Base-by-base conservation (phyloP, 495 filamentous ascomycete species). In the Baudoinia panamericana region DNA sequence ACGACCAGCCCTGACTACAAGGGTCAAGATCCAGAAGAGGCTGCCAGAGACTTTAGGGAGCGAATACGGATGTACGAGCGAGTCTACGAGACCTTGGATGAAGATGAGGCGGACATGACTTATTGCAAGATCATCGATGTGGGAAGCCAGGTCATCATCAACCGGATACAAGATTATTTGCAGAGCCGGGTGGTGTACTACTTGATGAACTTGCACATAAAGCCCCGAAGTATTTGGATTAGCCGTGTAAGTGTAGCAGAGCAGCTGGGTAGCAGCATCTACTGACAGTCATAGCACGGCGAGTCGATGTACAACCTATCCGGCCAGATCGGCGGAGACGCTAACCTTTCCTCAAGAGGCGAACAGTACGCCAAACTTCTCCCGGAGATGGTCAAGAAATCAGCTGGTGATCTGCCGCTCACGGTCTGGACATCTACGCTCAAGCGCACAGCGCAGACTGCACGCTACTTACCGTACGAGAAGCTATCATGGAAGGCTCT, bases 81-180 rank as follows among this genome's bases (percentile, higher is more conserved):
- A 58, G 84, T 84, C 12, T 97, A 97, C 56, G 72, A 93, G 63
- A 85, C 83, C 0, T 84, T 97, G 52, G 82, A 84, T 51, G 80
- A 78, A 36, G 75, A 84, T 39, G 90, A 97, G 65, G 73, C 71
- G 37, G 63, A 82, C 43, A 71, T 84, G 44, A 94, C 90, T 18
- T 97, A 93, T 54, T 78, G 95, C 50, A 94, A 97, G 63, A 76
- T 97, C 49, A 93, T 97, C 69, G 80, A 97, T 58, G 88, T 97
- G 3, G 86, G 87, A 7, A 79, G 78, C 28, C 84, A 90, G 48
- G 87, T 95, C 46, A 83, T 95, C 52, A 94, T 97, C 68, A 97
- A 97, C 59, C 79, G 82, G 56, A 93, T 97, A 52, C 79, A 84
- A 54, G 88, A 96, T 57, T 97, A 97, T 57, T 68, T 97, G 25